Conservation (phyloP, 805 yeast genomes). For the Candida dajiaensis region DNA sequence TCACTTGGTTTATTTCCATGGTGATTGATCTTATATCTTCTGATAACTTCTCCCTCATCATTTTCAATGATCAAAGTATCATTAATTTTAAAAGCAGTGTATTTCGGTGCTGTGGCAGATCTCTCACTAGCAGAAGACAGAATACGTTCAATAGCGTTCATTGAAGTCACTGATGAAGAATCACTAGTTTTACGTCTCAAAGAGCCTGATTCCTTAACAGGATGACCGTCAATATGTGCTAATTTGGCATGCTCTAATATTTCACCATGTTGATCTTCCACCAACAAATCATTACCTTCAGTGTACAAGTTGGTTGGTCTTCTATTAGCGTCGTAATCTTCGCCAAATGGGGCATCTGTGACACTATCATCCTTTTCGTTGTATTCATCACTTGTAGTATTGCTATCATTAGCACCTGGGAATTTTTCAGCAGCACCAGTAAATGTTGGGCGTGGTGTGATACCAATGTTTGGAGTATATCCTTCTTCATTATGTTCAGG, state of each 20-base stretch:
- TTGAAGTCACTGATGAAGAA: slow-evolving; percentile 17
- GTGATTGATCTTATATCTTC: slow-evolving; percentile 71
- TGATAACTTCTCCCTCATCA: slow-evolving; percentile 84
- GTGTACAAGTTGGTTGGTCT: slow-evolving; percentile 43
- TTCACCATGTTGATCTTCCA: slow-evolving; percentile 86
- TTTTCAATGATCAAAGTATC: slow-evolving; percentile 79
- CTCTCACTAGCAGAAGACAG: slow-evolving; percentile 7
- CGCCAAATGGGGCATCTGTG: slow-evolving; percentile 4
- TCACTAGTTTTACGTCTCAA: slow-evolving; percentile 8
- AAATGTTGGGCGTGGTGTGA: slow-evolving; percentile 21
- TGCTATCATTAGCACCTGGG: slow-evolving; percentile 3
- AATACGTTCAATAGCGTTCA: slow-evolving; percentile 8
- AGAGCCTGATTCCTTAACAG: slow-evolving; percentile 4
- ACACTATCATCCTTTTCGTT: slow-evolving; percentile 5
- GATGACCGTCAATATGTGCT: slow-evolving; percentile 22
- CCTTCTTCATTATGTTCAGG: slow-evolving; percentile 16
- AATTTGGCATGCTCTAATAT: slow-evolving; percentile 51
- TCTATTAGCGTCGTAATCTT: slow-evolving; percentile 22
- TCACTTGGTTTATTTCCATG: slow-evolving; percentile 27
- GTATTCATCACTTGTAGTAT: slow-evolving; percentile 3
- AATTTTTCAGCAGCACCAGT: slow-evolving; percentile 9
- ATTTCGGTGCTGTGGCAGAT: slow-evolving; percentile 17
- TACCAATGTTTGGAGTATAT: slow-evolving; percentile 11
- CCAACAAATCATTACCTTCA: slow-evolving; percentile 64
- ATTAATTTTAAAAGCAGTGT: slow-evolving; percentile 73